Evolutionary conservation across 2,329 filamentous ascomycete species (phyloP).

Genomic region (Ampelomyces quisqualis): DNA sequence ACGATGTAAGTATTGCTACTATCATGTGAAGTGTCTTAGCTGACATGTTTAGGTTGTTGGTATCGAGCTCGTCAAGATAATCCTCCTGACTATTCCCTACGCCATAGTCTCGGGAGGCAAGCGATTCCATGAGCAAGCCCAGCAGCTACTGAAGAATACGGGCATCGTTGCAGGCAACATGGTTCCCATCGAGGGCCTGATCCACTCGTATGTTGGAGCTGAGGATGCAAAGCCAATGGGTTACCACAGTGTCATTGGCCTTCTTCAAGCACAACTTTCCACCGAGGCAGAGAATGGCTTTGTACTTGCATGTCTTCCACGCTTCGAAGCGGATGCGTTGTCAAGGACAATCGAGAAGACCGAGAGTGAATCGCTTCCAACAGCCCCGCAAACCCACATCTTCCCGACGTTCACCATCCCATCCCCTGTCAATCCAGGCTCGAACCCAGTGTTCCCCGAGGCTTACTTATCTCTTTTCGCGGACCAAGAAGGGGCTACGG

Average conservation of each 20-base stretch:
- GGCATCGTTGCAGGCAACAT: slow-evolving; percentile 90
- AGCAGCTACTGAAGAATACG: slow-evolving; percentile 84
- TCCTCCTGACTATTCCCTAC: slow-evolving; percentile 91
- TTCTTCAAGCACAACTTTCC: slow-evolving; percentile 85
- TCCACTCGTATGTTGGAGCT: slow-evolving; percentile 77
- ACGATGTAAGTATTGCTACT: slow-evolving; percentile 68
- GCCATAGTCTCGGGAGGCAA: slow-evolving; percentile 55
- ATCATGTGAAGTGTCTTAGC: slow-evolving; percentile 6
- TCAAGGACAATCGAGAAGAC: slow-evolving; percentile 59
- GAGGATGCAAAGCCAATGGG: slow-evolving; percentile 62
- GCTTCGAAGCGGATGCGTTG: slow-evolving; percentile 50
- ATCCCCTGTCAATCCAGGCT: slow-evolving; percentile 70
- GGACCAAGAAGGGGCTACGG: slow-evolving; percentile 83
- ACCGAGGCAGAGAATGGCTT: slow-evolving; percentile 72
- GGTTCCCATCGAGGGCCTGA: slow-evolving; percentile 78
- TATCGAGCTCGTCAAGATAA: slow-evolving; percentile 92
- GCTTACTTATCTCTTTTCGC: slow-evolving; percentile 91
- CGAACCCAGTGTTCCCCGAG: slow-evolving; percentile 82
- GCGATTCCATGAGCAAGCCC: slow-evolving; percentile 64
- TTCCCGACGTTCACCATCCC: slow-evolving; percentile 78
- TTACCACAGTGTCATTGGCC: slow-evolving; percentile 71
- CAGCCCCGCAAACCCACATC: slow-evolving; percentile 64
- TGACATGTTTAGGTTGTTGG: slow-evolving; percentile 54
- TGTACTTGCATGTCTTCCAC: slow-evolving; percentile 66
- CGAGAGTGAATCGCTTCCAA: slow-evolving; percentile 52